phyloP scores from a whole-genome alignment of 805 yeast species.

The Wickerhamomyces xylosicus region DNA sequence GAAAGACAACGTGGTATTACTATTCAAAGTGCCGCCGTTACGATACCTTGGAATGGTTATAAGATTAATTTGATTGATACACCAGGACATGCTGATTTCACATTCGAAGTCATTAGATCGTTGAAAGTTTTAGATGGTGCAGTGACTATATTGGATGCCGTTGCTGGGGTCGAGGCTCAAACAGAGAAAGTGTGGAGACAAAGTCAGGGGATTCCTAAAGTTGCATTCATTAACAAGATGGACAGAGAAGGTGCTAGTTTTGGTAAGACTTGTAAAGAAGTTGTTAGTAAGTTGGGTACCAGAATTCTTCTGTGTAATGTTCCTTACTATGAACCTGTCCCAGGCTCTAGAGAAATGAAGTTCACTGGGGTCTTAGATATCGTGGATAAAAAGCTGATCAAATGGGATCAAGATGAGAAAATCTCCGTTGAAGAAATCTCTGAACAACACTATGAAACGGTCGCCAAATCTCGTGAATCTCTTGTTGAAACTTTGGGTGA shows the following conservation, averaged over 20 bases:
- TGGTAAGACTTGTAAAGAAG: constrained; percentile 79
- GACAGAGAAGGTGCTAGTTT: constrained; percentile 95
- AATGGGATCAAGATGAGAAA: constrained; percentile 37
- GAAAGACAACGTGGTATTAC: constrained; percentile 93
- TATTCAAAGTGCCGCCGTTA: constrained; percentile 91
- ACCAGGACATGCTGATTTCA: constrained; percentile 97
- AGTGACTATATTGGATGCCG: constrained; percentile 86
- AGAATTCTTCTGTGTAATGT: constrained; percentile 65
- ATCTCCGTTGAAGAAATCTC: constrained; percentile 37
- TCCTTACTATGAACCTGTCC: constrained; percentile 54
- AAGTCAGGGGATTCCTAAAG: constrained; percentile 65
- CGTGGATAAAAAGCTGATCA: constrained; percentile 45
- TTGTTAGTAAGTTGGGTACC: constrained; percentile 66
- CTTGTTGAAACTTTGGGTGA: constrained; percentile 80
- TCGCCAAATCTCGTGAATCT: constrained; percentile 54
- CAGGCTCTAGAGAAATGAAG: constrained; percentile 20
- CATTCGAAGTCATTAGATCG: constrained; percentile 87
- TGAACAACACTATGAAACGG: constrained; percentile 34
- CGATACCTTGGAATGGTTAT: constrained; percentile 74
- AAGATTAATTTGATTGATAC: constrained; percentile 88
- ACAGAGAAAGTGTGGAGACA: constrained; percentile 96
- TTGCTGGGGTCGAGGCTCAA: constrained; percentile 97
- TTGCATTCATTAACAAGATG: constrained; percentile 88
- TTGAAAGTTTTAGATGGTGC: constrained; percentile 91
- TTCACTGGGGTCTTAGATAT: constrained; percentile 76